These are phyloP conservation scores for Cryphonectria nitschkei DNA, from an alignment of 2,329 filamentous ascomycete genomes.

Conservation along the genomic window DNA sequence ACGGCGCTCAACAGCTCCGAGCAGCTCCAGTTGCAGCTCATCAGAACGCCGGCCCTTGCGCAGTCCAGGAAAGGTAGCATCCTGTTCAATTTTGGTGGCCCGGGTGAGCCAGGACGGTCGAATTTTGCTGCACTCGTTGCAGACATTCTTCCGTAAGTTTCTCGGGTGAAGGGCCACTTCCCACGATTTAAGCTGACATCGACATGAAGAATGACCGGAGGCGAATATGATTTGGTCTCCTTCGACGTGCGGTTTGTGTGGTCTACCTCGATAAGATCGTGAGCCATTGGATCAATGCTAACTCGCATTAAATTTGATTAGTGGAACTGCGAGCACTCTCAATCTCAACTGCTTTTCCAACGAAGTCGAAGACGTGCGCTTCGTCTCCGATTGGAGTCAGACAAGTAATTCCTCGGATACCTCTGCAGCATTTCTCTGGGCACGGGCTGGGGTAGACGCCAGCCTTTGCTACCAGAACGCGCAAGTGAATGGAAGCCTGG, in stretches of 20 bases:
- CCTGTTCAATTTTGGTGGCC: constrained; percentile 38
- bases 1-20: background rate
- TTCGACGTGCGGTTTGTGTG: background rate
- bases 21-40: constrained; percentile 2
- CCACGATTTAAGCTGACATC: background rate
- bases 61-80: constrained; percentile 37
- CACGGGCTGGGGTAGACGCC: constrained; percentile 29
- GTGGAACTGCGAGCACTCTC: background rate
- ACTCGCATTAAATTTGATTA: background rate
- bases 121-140: constrained; percentile 3
- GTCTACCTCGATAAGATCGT: background rate
- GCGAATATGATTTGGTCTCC: background rate
- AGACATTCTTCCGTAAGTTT: constrained; percentile 1
- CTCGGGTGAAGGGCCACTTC: background rate
- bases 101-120: constrained; percentile 26
- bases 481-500: constrained; percentile 39
- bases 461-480: constrained; percentile 31
- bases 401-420: constrained; percentile 29
- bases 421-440: constrained; percentile 34
- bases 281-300: background rate
- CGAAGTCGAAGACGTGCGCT: constrained; percentile 24
- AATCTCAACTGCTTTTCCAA: background rate
- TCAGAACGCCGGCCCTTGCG: constrained; percentile 12
- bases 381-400: background rate
- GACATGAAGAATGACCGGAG: background rate